phyloP scores from a whole-genome alignment of 768 basidiomycete species.

The Mycena haematopus region DNA sequence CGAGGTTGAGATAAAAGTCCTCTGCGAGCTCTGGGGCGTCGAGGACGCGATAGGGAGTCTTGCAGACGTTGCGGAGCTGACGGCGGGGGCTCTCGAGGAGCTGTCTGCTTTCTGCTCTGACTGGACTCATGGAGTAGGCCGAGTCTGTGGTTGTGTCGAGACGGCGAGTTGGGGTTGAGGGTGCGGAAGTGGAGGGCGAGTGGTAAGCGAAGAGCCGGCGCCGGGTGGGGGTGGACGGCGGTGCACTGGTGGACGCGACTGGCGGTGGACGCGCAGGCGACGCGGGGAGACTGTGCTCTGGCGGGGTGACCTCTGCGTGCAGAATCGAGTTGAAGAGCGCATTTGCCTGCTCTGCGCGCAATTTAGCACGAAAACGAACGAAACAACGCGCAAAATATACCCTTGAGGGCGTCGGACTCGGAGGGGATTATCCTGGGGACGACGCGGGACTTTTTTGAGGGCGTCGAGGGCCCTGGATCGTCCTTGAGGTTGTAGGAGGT shows the following conservation, averaged over 20 bases:
- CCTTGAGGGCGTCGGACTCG: slow-evolving; percentile 80
- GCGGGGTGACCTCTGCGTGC: slow-evolving; percentile 79
- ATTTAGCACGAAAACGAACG: not conserved
- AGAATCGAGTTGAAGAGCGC: slow-evolving; percentile 79
- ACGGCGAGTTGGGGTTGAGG: slow-evolving; percentile 53
- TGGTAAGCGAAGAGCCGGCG: slow-evolving; percentile 74
- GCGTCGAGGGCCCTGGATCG: slow-evolving; percentile 62
- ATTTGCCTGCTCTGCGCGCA: slow-evolving; percentile 77
- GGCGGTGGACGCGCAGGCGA: slow-evolving; percentile 63
- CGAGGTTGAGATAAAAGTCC: slow-evolving; percentile 97
- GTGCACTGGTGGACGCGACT: slow-evolving; percentile 46
- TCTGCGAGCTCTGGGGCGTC: slow-evolving; percentile 98
- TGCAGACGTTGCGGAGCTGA: slow-evolving; percentile 82
- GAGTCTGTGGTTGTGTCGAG: slow-evolving; percentile 89
- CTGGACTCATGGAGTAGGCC: slow-evolving; percentile 90
- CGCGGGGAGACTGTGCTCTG: slow-evolving; percentile 63
- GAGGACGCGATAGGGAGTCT: slow-evolving; percentile 95
- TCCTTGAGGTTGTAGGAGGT: slow-evolving; percentile 73
- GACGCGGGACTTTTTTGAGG: slow-evolving; percentile 63
- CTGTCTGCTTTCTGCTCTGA: slow-evolving; percentile 80
- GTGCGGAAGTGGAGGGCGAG: slow-evolving; percentile 62
- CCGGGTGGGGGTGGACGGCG: slow-evolving; percentile 58
- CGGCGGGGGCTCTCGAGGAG: slow-evolving; percentile 87
- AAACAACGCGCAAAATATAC: slow-evolving; percentile 40
- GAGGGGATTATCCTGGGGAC: slow-evolving; percentile 72